Base-by-base conservation (phyloP, 2,329 filamentous ascomycete species). In the Botryotinia calthae region DNA sequence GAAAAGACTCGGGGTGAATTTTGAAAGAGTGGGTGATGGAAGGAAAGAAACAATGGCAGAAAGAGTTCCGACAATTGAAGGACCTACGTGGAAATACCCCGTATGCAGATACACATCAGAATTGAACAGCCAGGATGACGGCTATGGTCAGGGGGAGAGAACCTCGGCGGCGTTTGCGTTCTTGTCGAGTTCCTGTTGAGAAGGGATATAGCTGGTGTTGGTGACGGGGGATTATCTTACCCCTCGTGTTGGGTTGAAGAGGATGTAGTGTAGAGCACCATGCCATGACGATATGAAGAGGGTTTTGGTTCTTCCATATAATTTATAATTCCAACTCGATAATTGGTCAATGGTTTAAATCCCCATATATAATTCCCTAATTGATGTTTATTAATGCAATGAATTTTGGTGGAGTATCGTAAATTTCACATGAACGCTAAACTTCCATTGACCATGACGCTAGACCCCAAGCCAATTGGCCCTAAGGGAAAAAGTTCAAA, bases 391-490 rank as follows among this genome's bases (percentile, higher is more conserved):
- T 67, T 56, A 67, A 54, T 67, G 9, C 31, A 54, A 37, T 42
- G 22, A 16, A 42, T 46, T 20, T 67, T 67, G 65, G 65, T 67
- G 65, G 48, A 67, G 65, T 42, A 42, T 31, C 18, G 31, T 67
- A 42, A 56, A 54, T 67, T 67, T 40, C 46, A 67, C 25, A 54
- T 54, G 34, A 67, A 66, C 64, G 64, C 46, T 42, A 56, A 67
- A 37, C 34, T 67, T 67, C 34, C 64, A 67, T n/a, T 28, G 9
- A 37, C 10, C 51, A 37, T 67, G 48, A 67, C 48, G 65, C 59
- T 67, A 67, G 64, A 67, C 64, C 64, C 48, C 62, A 62, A 62
- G 34, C 59, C 64, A 46, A 65, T 46, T 67, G 25, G 18, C 67
- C 34, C 56, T n/a, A n/a, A 37, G 37, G 28, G 22, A 25, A 62